Evolutionary conservation across 352 stramenopile species (phyloP).

Genomic region (Globisporangium polare): DNA sequence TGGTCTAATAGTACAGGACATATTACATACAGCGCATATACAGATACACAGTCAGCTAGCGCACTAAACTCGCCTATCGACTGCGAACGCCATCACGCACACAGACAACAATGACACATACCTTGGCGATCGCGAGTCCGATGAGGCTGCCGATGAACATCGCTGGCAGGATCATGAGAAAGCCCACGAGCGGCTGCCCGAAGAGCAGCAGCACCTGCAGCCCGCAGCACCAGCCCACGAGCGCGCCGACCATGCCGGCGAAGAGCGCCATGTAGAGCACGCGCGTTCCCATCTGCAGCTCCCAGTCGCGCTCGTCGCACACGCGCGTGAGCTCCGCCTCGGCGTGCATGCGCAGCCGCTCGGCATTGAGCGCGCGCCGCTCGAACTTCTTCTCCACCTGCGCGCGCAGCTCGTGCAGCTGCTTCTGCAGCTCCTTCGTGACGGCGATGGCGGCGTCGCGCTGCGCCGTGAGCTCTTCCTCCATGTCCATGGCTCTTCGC

Average conservation of each 20-base stretch:
- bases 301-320: constrained; percentile 46
- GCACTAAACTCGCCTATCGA: neutral
- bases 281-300: constrained; percentile 36
- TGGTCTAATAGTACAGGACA: constrained; percentile 24
- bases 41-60: neutral
- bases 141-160: constrained; percentile 46
- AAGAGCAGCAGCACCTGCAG: constrained; percentile 48
- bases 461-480: constrained; percentile 71
- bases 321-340: constrained; percentile 48
- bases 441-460: constrained; percentile 72
- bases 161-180: constrained; percentile 58
- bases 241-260: constrained; percentile 37
- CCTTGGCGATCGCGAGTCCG: constrained; percentile 56
- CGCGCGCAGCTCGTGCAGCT: constrained; percentile 48
- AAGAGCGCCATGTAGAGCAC: constrained; percentile 58
- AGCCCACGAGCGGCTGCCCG: constrained; percentile 52
- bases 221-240: constrained; percentile 47
- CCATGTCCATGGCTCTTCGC: constrained; percentile 43
- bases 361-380: constrained; percentile 61
- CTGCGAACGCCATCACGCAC: neutral
- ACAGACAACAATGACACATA: constrained; percentile 8
- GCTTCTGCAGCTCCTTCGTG: constrained; percentile 65
- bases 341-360: constrained; percentile 61
- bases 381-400: constrained; percentile 53
- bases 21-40: neutral